Evolutionary conservation across 176 grass and related monocot genomes (phyloP).

Genomic region (Ensete glaucum): DNA sequence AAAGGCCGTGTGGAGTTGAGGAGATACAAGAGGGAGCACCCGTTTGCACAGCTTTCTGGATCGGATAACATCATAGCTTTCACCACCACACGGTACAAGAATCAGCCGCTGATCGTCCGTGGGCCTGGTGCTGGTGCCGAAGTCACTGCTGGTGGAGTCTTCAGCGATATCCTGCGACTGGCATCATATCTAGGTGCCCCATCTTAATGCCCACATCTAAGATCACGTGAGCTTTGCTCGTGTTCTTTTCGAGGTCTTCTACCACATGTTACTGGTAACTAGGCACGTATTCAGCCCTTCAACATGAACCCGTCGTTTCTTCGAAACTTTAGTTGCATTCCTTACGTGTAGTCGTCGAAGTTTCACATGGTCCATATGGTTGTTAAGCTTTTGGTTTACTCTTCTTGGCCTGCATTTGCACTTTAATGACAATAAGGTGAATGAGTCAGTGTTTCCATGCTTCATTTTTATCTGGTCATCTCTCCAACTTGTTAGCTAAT

Average conservation of each 20-base stretch:
- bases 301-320: neutral
- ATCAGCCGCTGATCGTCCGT: conserved; percentile 77
- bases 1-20: conserved; percentile 58
- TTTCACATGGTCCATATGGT: too few relatives aligned
- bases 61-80: conserved; percentile 94
- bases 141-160: conserved; percentile 81
- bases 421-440: too few relatives aligned
- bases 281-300: neutral
- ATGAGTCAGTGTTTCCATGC: too few relatives aligned
- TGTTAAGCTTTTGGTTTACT: too few relatives aligned
- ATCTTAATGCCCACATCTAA: conserved; percentile 26
- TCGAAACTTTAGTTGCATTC: too few relatives aligned
- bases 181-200: conserved; percentile 88
- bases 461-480: too few relatives aligned
- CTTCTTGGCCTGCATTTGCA: too few relatives aligned
- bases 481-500: too few relatives aligned
- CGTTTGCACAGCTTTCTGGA: conserved; percentile 82
- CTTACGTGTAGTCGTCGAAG: too few relatives aligned
- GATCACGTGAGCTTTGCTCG: neutral
- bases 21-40: conserved; percentile 70
- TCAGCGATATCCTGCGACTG: conserved; percentile 76
- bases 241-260: neutral
- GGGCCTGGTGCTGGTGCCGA: conserved; percentile 75
- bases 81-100: conserved; percentile 82
- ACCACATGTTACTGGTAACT: neutral